A percentile compares a stretch with the other conserved stretches of the same genome.
These are phyloP conservation scores for Xylariales sp. DNA, from an alignment of 2,329 filamentous ascomycete genomes.

Conservation along the genomic window DNA sequence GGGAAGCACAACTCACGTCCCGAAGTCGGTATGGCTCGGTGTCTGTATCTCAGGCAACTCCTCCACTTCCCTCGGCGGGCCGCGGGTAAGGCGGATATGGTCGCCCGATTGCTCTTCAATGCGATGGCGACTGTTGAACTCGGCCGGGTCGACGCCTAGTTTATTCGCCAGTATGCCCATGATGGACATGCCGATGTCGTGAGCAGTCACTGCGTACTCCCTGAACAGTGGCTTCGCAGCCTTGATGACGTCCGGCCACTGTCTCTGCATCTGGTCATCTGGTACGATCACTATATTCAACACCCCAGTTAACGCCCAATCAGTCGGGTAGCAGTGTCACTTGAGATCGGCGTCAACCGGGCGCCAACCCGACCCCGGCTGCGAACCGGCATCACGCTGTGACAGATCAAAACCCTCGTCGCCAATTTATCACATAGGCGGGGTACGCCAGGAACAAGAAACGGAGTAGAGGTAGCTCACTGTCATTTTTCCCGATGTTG, in stretches of 20 bases:
- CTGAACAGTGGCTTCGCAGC: constrained; percentile 43
- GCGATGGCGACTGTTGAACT: constrained; percentile 46
- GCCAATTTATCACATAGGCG: neutral
- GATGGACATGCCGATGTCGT: constrained; percentile 47
- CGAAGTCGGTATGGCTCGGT: constrained; percentile 53
- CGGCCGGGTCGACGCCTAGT: constrained; percentile 45
- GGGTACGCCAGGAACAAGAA: neutral
- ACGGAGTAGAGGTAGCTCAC: constrained; percentile 20
- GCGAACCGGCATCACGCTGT: neutral
- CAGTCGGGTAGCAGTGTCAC: neutral
- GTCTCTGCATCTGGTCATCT: constrained; percentile 40
- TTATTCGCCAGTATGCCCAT: constrained; percentile 46
- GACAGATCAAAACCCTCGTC: neutral
- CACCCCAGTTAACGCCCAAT: neutral
- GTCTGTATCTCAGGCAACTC: constrained; percentile 50
- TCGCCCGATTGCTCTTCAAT: constrained; percentile 49
- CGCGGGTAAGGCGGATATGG: constrained; percentile 49
- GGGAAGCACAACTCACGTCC: constrained; percentile 45
- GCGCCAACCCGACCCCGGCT: neutral
- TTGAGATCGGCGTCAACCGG: neutral
- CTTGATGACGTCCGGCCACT: constrained; percentile 46
- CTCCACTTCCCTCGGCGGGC: constrained; percentile 47
- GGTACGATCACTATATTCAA: constrained; percentile 47
- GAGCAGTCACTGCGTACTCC: constrained; percentile 46
- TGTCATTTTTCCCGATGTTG: constrained; percentile 51